Evolutionary conservation across 208 protist species (phyloP).

Genomic region (Naegleria gruberi): DNA sequence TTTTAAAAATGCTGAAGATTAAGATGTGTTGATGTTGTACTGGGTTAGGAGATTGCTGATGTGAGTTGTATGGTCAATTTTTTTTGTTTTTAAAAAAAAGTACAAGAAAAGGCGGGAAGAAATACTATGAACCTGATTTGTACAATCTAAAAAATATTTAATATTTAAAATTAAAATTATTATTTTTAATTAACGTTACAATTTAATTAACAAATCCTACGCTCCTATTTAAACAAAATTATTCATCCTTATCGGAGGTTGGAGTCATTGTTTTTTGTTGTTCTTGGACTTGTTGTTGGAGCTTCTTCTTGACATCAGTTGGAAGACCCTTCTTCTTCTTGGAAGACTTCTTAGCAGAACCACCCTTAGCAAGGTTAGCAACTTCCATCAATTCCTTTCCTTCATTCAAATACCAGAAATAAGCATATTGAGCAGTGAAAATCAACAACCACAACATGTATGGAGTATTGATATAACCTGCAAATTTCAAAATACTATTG

Average conservation of each 20-base stretch:
- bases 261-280: neutral
- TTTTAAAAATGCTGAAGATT: no score
- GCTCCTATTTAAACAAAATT: no score
- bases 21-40: no score
- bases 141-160: no score
- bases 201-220: no score
- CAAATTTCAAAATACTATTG: neutral
- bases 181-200: no score
- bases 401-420: slow-evolving; percentile 19
- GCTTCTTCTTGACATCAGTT: slow-evolving; percentile 1
- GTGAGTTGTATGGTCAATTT: no score
- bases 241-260: neutral
- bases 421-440: neutral
- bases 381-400: slow-evolving; percentile 11
- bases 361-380: neutral
- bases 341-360: neutral
- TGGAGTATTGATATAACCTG: slow-evolving; percentile 7
- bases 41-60: no score
- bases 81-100: no score
- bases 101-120: no score
- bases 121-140: no score
- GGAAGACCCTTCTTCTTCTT: slow-evolving; percentile 5
- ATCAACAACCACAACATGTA: slow-evolving; percentile 9
- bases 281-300: slow-evolving; percentile 4
- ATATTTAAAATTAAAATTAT: no score